Conservation (phyloP, 2,329 filamentous ascomycete species). For the Clarireedia homoeocarpa region DNA sequence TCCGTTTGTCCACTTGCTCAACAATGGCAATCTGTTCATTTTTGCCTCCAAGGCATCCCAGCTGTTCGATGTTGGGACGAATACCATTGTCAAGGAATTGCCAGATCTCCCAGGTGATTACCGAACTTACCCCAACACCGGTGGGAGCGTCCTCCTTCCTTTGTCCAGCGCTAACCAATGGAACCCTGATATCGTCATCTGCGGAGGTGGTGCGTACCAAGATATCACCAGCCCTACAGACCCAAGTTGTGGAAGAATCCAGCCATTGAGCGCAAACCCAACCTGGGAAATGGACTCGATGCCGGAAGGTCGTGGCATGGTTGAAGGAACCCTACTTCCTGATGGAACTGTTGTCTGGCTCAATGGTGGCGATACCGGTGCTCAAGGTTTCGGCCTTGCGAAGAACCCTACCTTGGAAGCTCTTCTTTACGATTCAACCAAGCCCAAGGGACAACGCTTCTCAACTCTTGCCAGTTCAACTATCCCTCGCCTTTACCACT, state of each 20-base stretch:
- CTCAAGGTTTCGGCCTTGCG: constrained; percentile 53
- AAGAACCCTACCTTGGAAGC: constrained; percentile 45
- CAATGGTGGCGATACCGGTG: constrained; percentile 49
- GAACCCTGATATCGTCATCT: constrained; percentile 47
- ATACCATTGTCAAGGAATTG: constrained; percentile 37
- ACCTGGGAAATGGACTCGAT: constrained; percentile 51
- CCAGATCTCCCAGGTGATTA: constrained; percentile 47
- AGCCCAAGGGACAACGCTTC: constrained; percentile 43
- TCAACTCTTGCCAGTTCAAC: constrained; percentile 33
- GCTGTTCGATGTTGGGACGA: constrained; percentile 43
- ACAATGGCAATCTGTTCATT: constrained; percentile 48
- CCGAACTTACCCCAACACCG: constrained; percentile 54
- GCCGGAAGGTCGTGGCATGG: constrained; percentile 51
- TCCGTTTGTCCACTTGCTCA: constrained; percentile 52
- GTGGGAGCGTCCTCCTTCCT: constrained; percentile 48
- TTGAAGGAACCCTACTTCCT: constrained; percentile 50
- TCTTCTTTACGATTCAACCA: constrained; percentile 49
- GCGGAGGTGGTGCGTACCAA: constrained; percentile 52
- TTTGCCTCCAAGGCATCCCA: constrained; percentile 49
- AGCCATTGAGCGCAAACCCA: constrained; percentile 40
- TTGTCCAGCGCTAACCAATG: constrained; percentile 44
- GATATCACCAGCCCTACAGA: constrained; percentile 51
- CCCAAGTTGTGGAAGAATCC: constrained; percentile 48
- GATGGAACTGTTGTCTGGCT: constrained; percentile 53
- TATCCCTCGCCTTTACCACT: constrained; percentile 50